Evolutionary conservation across 2,329 filamentous ascomycete species (phyloP), one percentile per base, ranked within the genome.

Genomic region (Pyrenophora graminea): DNA sequence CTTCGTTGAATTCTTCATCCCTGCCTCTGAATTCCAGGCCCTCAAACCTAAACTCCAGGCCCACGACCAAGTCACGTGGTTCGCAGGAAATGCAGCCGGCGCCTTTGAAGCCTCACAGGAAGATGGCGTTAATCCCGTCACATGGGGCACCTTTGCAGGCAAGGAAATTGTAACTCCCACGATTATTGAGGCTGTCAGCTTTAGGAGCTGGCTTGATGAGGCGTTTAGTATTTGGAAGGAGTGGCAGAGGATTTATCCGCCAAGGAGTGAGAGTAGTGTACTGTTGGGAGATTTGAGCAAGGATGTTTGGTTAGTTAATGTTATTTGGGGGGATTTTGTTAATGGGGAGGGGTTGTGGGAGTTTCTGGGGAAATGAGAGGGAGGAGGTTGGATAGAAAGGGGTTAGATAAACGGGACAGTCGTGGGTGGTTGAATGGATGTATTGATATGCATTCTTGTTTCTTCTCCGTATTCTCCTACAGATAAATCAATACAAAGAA

Each of bases 101-200:
- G 88, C 90, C 52, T 95, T 94, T 67, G 79, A 86, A 52, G 88
- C 89, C 12, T 90, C 73, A 6, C 74, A 78, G 39, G 75, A 86
- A 0, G 84, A 89, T 55, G 73, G 78, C 64, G 93, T 95, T 25
- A 97, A 97, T 68, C 91, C 93, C 0, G 94, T 99, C 2, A 99
- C 94, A 0, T 97, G 93, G 93, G 93, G 93, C 44, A 90, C 91
- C 1, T 97, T 97, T 75, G 88, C 90, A 0, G 91, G 91, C 36
- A 97, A 97, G 76, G 93, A 97, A 74, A 97, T 97, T 68, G 84
- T 96, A 51, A 96, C 92, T 18, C 93, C 93, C 3, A 97, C 93
- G 1, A 97, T 97, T 68, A 96, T 97, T 66, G 93, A 97, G 72
- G 90, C 92, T 62, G 90, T 96, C 44, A 94, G 89, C 70, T 97